Conservation (phyloP, 805 yeast genomes). For the Teunomyces tritomae region DNA sequence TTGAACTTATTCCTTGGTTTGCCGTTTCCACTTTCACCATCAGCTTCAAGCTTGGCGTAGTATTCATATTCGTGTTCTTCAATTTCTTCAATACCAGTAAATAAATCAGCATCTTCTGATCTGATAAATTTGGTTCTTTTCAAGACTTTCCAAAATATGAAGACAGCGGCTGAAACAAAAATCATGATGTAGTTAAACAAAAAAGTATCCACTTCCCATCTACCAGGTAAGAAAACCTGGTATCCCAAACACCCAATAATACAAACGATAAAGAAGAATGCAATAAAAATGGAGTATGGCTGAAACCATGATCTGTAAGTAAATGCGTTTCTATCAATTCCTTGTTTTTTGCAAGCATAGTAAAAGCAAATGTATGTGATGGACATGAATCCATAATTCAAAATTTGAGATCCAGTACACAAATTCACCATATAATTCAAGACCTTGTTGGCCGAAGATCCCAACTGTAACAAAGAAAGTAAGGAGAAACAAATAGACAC, state of each 20-base stretch:
- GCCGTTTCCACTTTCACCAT: constrained; percentile 10
- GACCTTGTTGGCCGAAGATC: constrained; percentile 32
- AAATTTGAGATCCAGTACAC: constrained; percentile 46
- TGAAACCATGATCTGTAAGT: constrained; percentile 44
- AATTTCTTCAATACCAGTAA: constrained; percentile 44
- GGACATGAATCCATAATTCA: constrained; percentile 46
- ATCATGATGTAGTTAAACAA: constrained; percentile 72
- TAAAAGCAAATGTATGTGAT: constrained; percentile 43
- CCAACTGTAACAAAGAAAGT: constrained; percentile 61
- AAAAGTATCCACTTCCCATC: constrained; percentile 61
- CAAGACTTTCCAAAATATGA: constrained; percentile 33
- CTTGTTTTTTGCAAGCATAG: constrained; percentile 40
- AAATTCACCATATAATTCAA: constrained; percentile 46
- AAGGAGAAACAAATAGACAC: constrained; percentile 53
- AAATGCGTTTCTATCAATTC: constrained; percentile 34
- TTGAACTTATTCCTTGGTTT: constrained; percentile 8
- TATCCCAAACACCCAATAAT: constrained; percentile 65
- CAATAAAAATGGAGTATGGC: constrained; percentile 35
- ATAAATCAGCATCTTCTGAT: constrained; percentile 47
- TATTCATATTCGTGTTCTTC: constrained; percentile 48
- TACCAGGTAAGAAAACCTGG: constrained; percentile 62
- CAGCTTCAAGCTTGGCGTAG: constrained; percentile 34
- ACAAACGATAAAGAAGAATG: constrained; percentile 32
- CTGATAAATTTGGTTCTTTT: constrained; percentile 37
- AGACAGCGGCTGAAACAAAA: constrained; percentile 41